Evolutionary conservation across 208 protist genomes (phyloP).

Genomic region (Strigomonas oncopelti): DNA sequence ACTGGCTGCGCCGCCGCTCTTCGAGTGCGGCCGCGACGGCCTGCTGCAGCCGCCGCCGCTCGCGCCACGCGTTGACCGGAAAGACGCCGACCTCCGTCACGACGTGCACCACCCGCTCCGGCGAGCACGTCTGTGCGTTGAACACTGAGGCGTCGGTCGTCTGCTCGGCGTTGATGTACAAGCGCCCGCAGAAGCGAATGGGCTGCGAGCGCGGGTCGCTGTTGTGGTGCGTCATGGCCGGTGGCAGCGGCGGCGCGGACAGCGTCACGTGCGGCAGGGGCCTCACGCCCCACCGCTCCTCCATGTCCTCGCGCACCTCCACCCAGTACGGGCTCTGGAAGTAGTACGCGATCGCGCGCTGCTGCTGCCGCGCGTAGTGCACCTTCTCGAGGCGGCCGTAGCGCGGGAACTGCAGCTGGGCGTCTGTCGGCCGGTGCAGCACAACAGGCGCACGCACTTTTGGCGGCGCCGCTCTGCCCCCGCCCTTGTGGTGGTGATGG

Average conservation of each 20-base stretch:
- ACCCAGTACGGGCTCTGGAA: constrained; percentile 60
- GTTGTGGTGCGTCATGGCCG: not conserved
- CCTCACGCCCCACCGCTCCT: constrained; percentile 36
- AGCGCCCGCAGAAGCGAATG: not conserved
- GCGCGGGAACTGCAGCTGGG: not conserved
- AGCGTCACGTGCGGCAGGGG: constrained; percentile 23
- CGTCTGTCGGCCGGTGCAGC: not conserved
- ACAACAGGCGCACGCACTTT: not conserved
- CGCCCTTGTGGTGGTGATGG: too few relatives aligned
- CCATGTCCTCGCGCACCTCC: constrained; percentile 14
- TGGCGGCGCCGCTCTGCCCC: too few relatives aligned
- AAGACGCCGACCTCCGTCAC: constrained; percentile 12
- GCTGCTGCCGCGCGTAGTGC: not conserved
- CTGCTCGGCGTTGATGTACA: constrained; percentile 54
- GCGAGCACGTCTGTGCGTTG: constrained; percentile 26
- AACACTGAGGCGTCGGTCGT: constrained; percentile 54
- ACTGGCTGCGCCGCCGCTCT: not conserved
- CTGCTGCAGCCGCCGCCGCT: not conserved
- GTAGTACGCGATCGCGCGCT: constrained; percentile 7
- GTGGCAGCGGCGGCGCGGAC: not conserved
- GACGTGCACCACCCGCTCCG: constrained; percentile 22
- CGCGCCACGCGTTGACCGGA: not conserved
- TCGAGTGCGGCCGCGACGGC: not conserved
- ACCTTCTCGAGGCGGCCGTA: not conserved
- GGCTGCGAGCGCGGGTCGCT: not conserved